These are phyloP conservation scores for Dichotomopilus funicola DNA, from an alignment of 2,329 filamentous ascomycete genomes.

Conservation along the genomic window DNA sequence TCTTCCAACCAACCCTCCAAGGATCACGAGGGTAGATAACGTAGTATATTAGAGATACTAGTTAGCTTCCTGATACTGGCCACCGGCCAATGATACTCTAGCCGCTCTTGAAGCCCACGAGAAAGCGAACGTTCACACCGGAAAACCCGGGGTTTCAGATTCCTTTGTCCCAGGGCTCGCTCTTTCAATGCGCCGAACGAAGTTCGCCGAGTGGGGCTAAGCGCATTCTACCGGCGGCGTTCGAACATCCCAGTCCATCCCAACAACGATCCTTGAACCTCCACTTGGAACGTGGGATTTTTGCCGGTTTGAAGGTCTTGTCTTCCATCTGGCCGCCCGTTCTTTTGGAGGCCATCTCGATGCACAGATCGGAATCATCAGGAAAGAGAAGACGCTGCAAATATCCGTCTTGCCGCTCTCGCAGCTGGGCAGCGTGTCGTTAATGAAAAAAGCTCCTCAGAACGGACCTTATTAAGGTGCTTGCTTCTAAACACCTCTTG, in stretches of 20 bases:
- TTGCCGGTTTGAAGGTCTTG: conserved; percentile 17
- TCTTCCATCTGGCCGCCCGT: not conserved
- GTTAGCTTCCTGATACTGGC: not conserved
- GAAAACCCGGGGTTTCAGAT: too few species aligned
- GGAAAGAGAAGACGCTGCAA: too few species aligned
- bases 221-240: conserved; percentile 19
- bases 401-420: not conserved
- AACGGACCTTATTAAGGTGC: not conserved
- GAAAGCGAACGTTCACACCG: too few species aligned
- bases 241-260: conserved; percentile 2
- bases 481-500: not conserved
- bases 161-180: not conserved
- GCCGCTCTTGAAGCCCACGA: too few species aligned
- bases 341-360: not conserved
- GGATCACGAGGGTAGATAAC: too few species aligned
- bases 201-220: conserved; percentile 14
- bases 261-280: conserved; percentile 10
- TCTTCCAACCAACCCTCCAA: conserved; percentile 4
- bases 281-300: conserved; percentile 16
- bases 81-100: not conserved
- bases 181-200: not conserved
- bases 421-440: not conserved
- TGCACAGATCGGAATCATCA: too few species aligned
- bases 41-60: too few species aligned
- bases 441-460: too few species aligned